These are phyloP conservation scores for Sarocladium brachiariae DNA, from an alignment of 2,329 filamentous ascomycete genomes.

Conservation along the genomic window DNA sequence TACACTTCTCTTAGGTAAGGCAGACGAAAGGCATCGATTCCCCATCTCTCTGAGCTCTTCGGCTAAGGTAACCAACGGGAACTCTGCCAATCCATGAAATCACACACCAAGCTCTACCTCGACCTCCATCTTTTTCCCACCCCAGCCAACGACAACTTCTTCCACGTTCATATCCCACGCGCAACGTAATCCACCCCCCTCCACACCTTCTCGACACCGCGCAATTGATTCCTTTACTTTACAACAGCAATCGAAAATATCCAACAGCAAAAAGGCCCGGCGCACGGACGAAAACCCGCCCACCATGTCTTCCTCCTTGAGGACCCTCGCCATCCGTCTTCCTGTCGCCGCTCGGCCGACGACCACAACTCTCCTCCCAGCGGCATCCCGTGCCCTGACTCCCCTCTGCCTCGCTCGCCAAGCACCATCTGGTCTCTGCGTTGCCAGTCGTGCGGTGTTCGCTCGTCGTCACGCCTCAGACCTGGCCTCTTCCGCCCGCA, in stretches of 20 bases:
- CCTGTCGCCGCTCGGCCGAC: neutral
- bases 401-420: constrained; percentile 6
- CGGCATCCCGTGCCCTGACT: neutral
- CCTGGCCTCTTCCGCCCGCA: constrained; percentile 11
- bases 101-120: neutral
- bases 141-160: neutral
- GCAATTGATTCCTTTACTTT: neutral
- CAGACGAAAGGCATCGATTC: too few relatives aligned
- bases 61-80: too few relatives aligned
- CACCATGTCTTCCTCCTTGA: constrained; percentile 4
- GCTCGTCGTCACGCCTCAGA: constrained; percentile 17
- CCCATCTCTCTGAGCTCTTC: too few relatives aligned
- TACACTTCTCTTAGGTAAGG: too few relatives aligned
- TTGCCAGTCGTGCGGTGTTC: constrained; percentile 12
- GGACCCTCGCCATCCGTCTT: constrained; percentile 4
- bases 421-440: constrained; percentile 2
- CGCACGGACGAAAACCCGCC: neutral
- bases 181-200: too few relatives aligned
- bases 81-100: neutral
- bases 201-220: too few relatives aligned
- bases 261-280: too few relatives aligned
- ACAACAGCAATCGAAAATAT: too few relatives aligned
- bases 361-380: constrained; percentile 1
- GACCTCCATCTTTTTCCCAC: neutral
- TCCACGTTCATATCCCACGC: neutral